Percentiles rank a stretch among this genome's conserved stretches.
phyloP scores from a whole-genome alignment of 169 alveolate species.

The Eimeria acervulina region DNA sequence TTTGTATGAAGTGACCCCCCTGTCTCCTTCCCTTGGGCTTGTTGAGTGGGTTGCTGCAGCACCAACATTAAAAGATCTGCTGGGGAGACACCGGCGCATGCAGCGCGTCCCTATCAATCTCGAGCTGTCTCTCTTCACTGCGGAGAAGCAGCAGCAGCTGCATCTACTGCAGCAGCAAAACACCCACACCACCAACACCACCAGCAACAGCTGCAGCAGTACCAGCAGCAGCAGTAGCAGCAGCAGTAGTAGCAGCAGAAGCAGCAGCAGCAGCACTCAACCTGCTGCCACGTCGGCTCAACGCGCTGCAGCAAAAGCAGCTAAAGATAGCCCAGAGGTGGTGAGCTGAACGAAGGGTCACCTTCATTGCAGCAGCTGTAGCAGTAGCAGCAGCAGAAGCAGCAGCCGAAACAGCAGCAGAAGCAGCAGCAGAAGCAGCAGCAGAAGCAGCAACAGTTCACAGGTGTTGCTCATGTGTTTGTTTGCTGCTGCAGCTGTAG shows the following conservation, averaged over 20 bases:
- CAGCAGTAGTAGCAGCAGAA: background rate
- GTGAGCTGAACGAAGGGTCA: background rate
- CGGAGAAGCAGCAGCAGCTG: slow-evolving; percentile 16
- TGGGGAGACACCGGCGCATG: background rate
- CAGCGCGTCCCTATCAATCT: background rate
- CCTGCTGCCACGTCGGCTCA: background rate
- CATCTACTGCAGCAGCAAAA: background rate
- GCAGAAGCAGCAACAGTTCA: too few species aligned
- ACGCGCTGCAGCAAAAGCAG: background rate
- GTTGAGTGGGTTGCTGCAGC: slow-evolving; percentile 95
- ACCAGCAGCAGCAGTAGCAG: slow-evolving; percentile 2
- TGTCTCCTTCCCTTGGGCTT: slow-evolving; percentile 93
- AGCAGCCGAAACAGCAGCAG: background rate
- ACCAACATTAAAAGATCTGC: slow-evolving; percentile 87
- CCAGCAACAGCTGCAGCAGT: background rate
- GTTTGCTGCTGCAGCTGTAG: too few species aligned
- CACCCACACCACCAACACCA: slow-evolving; percentile 9
- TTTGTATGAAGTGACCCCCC: slow-evolving; percentile 91
- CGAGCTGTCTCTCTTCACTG: background rate
- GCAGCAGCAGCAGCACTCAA: too few species aligned
- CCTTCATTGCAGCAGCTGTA: too few species aligned
- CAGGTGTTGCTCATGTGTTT: too few species aligned
- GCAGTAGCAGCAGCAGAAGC: background rate
- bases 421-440: background rate
- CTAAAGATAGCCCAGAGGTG: background rate